Evolutionary conservation across 2,329 filamentous ascomycete genomes (phyloP).

Genomic region (Clarireedia paspali): DNA sequence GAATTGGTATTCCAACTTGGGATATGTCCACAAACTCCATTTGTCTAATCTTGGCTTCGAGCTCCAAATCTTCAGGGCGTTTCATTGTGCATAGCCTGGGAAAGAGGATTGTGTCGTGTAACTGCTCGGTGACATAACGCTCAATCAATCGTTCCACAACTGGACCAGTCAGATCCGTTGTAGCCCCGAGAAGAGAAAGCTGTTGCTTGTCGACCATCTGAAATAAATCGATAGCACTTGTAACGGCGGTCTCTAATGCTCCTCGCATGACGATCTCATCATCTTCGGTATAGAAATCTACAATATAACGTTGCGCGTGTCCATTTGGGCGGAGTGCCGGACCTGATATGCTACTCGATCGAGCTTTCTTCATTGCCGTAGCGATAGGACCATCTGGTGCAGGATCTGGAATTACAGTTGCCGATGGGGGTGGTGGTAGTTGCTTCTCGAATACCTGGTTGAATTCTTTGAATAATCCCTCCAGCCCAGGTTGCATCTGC

Average conservation of each 20-base stretch:
- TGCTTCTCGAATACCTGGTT: conserved; percentile 77
- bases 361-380: conserved; percentile 46
- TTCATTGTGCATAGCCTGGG: conserved; percentile 73
- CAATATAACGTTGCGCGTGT: conserved; percentile 30
- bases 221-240: conserved; percentile 88
- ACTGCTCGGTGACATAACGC: conserved; percentile 85
- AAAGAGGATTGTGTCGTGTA: conserved; percentile 79
- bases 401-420: conserved; percentile 51
- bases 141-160: conserved; percentile 92
- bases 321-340: conserved; percentile 30
- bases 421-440: conserved; percentile 65
- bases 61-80: conserved; percentile 72
- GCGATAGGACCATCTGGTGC: conserved; percentile 48
- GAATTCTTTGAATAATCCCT: conserved; percentile 86
- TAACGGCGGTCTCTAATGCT: conserved; percentile 86
- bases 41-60: conserved; percentile 83
- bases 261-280: conserved; percentile 87
- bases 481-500: conserved; percentile 90
- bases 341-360: conserved; percentile 40
- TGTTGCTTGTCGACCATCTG: conserved; percentile 95
- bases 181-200: conserved; percentile 81
- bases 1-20: conserved; percentile 82
- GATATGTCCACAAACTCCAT: conserved; percentile 94
- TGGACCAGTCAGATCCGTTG: conserved; percentile 86
- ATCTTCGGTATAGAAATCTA: conserved; percentile 70